Evolutionary conservation across 495 filamentous ascomycete genomes (phyloP).

Genomic region (Margaritispora aquatica): DNA sequence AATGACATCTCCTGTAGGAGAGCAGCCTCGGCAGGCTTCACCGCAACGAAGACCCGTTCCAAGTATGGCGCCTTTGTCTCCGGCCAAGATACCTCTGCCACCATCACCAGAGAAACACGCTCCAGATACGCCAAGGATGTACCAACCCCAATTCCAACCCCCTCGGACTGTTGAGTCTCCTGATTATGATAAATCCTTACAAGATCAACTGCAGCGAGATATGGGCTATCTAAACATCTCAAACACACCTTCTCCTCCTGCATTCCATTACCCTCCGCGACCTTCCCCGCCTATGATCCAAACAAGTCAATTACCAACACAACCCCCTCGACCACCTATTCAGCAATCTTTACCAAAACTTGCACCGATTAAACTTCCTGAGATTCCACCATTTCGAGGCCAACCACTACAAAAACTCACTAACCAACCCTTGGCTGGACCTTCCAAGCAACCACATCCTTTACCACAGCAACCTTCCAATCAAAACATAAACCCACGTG

Average conservation of each 20-base stretch:
- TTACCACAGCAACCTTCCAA: neutral
- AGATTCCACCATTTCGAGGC: slow-evolving; percentile 46
- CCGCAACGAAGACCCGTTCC: slow-evolving; percentile 54
- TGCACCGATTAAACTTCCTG: slow-evolving; percentile 37
- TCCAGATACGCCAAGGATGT: slow-evolving; percentile 37
- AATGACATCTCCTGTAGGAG: slow-evolving; percentile 26
- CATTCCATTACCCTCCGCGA: neutral
- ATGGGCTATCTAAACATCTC: slow-evolving; percentile 41
- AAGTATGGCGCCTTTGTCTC: slow-evolving; percentile 38
- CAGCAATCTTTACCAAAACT: slow-evolving; percentile 27
- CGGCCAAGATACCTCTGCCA: slow-evolving; percentile 59
- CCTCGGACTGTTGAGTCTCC: slow-evolving; percentile 28
- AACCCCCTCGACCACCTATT: slow-evolving; percentile 16
- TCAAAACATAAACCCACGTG: slow-evolving; percentile 21
- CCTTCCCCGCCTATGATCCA: neutral
- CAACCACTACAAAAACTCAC: slow-evolving; percentile 28
- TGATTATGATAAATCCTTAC: slow-evolving; percentile 54
- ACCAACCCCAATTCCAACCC: slow-evolving; percentile 3
- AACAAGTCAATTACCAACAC: slow-evolving; percentile 9
- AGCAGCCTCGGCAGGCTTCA: slow-evolving; percentile 36
- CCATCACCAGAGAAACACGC: slow-evolving; percentile 42
- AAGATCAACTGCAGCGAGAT: slow-evolving; percentile 54
- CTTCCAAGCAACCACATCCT: slow-evolving; percentile 28
- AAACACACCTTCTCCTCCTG: slow-evolving; percentile 17
- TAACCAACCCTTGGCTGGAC: slow-evolving; percentile 26